phyloP scores from a whole-genome alignment of 2,329 filamentous ascomycete genomes.

The Lasiodiplodia sp. region DNA sequence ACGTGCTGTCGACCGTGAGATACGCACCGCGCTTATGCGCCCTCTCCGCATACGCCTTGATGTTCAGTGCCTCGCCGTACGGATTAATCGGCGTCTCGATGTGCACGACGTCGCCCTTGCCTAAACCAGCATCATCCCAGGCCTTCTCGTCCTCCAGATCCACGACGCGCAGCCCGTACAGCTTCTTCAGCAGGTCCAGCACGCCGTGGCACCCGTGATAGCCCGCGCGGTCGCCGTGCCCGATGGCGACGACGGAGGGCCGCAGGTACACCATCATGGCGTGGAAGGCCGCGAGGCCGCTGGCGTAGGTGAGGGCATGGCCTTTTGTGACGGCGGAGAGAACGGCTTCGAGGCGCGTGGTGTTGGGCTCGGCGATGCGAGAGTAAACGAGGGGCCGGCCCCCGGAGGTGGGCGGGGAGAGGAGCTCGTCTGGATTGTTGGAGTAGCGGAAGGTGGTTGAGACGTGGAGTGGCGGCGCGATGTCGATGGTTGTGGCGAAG shows the following conservation, averaged over 20 bases:
- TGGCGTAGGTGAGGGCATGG: conserved; percentile 75
- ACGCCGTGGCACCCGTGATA: conserved; percentile 97
- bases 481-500: conserved; percentile 75
- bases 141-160: conserved; percentile 65
- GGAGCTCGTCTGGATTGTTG: conserved; percentile 71
- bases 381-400: conserved; percentile 80
- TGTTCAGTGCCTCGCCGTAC: conserved; percentile 78
- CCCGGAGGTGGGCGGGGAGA: conserved; percentile 38
- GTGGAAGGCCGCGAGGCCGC: conserved; percentile 87
- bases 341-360: conserved; percentile 83
- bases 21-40: conserved; percentile 77
- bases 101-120: conserved; percentile 83
- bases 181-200: conserved; percentile 73
- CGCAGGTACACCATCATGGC: conserved; percentile 84
- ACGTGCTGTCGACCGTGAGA: conserved; percentile 87
- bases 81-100: conserved; percentile 96
- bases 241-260: conserved; percentile 80
- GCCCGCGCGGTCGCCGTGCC: conserved; percentile 62
- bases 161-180: conserved; percentile 77
- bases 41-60: conserved; percentile 73
- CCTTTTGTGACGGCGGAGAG: conserved; percentile 76
- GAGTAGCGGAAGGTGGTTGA: conserved; percentile 90
- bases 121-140: conserved; percentile 70
- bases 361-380: conserved; percentile 77
- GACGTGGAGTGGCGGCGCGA: conserved; percentile 88